Evolutionary conservation across 31 red algal genomes (phyloP).

Genomic region (Endocladia muricata): DNA sequence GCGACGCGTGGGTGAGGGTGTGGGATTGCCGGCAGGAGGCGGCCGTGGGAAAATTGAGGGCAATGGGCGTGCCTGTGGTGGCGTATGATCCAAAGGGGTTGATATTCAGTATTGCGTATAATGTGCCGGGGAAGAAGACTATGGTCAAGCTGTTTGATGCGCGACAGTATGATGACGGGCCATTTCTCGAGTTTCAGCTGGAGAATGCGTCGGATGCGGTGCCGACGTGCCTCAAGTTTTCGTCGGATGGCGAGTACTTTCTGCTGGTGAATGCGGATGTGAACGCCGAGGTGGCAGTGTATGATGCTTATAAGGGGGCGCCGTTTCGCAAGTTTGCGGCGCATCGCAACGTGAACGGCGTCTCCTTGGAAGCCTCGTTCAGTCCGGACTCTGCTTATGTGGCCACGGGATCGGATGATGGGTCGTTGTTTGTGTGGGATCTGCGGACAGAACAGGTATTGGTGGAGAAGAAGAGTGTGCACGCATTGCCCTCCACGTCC

Average conservation of each 20-base stretch:
- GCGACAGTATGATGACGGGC: slow-evolving; percentile 80
- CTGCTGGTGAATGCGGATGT: slow-evolving; percentile 73
- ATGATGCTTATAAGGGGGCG: slow-evolving; percentile 83
- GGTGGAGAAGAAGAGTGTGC: slow-evolving; percentile 17
- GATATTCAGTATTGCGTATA: slow-evolving; percentile 85
- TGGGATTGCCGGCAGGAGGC: slow-evolving; percentile 74
- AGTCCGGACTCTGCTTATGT: slow-evolving; percentile 86
- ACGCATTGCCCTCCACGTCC: slow-evolving; percentile 32
- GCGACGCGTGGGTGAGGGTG: slow-evolving; percentile 72
- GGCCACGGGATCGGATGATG: slow-evolving; percentile 84
- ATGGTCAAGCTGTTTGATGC: slow-evolving; percentile 86
- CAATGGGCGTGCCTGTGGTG: slow-evolving; percentile 62
- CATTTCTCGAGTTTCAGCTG: slow-evolving; percentile 77
- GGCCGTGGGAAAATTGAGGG: slow-evolving; percentile 49
- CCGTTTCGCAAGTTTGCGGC: slow-evolving; percentile 42
- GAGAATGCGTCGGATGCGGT: slow-evolving; percentile 50
- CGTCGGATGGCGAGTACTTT: slow-evolving; percentile 80
- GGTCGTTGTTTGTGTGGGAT: slow-evolving; percentile 80
- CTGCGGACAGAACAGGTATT: slow-evolving; percentile 28
- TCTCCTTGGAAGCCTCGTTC: slow-evolving; percentile 75
- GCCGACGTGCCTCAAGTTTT: slow-evolving; percentile 78
- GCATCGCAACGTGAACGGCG: slow-evolving; percentile 49
- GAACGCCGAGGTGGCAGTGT: slow-evolving; percentile 48
- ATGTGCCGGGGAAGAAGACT: slow-evolving; percentile 16
- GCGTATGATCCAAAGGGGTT: slow-evolving; percentile 90